Evolutionary conservation across 345 rosid genomes (phyloP), one percentile per base, ranked within the genome.

Genomic region (Brassica incana): DNA sequence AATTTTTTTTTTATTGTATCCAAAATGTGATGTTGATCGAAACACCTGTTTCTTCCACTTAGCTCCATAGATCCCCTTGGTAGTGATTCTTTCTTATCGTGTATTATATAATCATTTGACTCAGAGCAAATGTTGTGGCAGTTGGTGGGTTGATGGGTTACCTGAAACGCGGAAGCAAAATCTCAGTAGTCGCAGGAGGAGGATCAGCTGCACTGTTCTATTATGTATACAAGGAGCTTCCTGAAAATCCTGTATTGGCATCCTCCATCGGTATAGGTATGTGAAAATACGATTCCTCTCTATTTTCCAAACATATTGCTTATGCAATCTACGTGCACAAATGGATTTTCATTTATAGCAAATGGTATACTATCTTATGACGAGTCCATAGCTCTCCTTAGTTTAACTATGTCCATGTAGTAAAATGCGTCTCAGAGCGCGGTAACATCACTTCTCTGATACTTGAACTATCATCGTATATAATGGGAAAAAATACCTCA

Each of bases 141-240:
- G 97, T 85, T 81, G 99, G 99, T 81, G 98, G 98, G 35, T 74
- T 83, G 70, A 86, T 95, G 93, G 98, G 98, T 52, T 95, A 84
- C 80, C 1, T 90, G 81, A 95, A 93, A 85, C 85, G 90, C 4
- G 97, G 98, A 60, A 95, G 99, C 85, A 93, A 90, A 89, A 90
- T 90, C 76, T 95, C 98, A 2, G 84, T 87, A 43, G 67, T 85
- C 11, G 90, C 97, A 1, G 99, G 97, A 77, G 99, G 97, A 67
- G 27, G 89, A 33, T 89, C 96, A 7, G 92, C 97, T 2, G 84
- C 90, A 0, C 25, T 85, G 67, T 85, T 95, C 66, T 90, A 77
- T 83, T 95, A 87, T 80, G 96, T 95, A 33, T 81, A 81, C 71
- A 86, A 84, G 0, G 85, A 85, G 90, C 97, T 95, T 80, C 96